phyloP scores from a whole-genome alignment of 306 rosid genomes.

The Fragaria iinumae region DNA sequence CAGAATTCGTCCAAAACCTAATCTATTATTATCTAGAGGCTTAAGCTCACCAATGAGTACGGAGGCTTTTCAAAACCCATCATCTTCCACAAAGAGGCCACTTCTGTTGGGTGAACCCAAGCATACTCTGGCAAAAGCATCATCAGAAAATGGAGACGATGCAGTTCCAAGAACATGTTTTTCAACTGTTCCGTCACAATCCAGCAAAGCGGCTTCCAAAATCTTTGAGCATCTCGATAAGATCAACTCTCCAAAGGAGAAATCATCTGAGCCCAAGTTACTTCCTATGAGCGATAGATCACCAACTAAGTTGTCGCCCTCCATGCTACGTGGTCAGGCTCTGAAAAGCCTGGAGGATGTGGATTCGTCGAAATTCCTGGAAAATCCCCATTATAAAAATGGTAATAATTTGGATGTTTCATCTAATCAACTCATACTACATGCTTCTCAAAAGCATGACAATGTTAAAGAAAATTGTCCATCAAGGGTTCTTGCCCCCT shows the following conservation, averaged over 20 bases:
- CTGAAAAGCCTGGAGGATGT: conserved; percentile 73
- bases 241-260: conserved; percentile 70
- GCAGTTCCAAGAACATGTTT: conserved; percentile 40
- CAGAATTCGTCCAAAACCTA: conserved; percentile 72
- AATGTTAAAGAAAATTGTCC: conserved; percentile 52
- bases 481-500: conserved; percentile 36
- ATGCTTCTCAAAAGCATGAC: conserved; percentile 36
- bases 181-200: conserved; percentile 49
- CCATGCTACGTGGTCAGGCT: conserved; percentile 84
- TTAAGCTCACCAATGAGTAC: conserved; percentile 46
- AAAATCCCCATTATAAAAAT: conserved; percentile 30
- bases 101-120: conserved; percentile 36
- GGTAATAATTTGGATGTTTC: conserved; percentile 21
- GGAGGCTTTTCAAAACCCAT: conserved; percentile 40
- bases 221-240: conserved; percentile 77
- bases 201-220: conserved; percentile 80
- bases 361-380: conserved; percentile 61
- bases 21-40: conserved; percentile 60
- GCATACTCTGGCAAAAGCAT: conserved; percentile 31
- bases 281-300: conserved; percentile 41
- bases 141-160: conserved; percentile 42
- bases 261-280: conserved; percentile 48
- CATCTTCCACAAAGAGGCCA: conserved; percentile 44
- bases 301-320: conserved; percentile 67
- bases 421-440: conserved; percentile 23